These are phyloP conservation scores for Brassica cretica DNA, from an alignment of 345 rosid genomes.

Conservation along the genomic window DNA sequence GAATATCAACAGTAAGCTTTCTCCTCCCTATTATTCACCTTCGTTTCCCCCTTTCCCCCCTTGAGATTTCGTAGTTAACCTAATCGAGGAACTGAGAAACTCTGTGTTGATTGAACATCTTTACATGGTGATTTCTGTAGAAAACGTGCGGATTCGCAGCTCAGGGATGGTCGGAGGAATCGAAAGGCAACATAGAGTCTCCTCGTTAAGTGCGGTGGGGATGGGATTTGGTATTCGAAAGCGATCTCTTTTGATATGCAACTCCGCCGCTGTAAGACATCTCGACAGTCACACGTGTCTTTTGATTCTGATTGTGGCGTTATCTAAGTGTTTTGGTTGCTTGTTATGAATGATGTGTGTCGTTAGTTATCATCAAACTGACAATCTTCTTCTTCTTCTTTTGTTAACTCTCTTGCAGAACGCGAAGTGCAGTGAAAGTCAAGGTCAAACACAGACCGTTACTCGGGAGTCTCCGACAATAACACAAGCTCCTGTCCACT, in stretches of 20 bases:
- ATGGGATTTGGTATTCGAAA: conserved; percentile 26
- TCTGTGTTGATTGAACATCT: not conserved
- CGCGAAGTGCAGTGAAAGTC: conserved; percentile 52
- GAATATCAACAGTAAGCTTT: conserved; percentile 20
- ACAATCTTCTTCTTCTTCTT: conserved; percentile 9
- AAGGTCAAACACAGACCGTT: conserved; percentile 86
- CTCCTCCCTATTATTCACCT: not conserved
- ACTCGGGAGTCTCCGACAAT: conserved; percentile 75
- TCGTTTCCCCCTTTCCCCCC: not conserved
- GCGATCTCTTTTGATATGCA: conserved; percentile 40
- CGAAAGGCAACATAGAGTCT: conserved; percentile 15
- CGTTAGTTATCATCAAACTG: not conserved
- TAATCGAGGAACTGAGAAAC: not conserved
- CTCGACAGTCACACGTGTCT: not conserved
- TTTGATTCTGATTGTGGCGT: not conserved
- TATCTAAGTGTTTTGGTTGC: not conserved
- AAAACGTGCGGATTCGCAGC: conserved; percentile 15
- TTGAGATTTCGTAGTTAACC: not conserved
- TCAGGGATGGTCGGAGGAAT: conserved; percentile 22
- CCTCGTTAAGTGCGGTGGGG: conserved; percentile 24
- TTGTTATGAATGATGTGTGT: not conserved
- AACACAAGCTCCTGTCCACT: conserved; percentile 79
- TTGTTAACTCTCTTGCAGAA: conserved; percentile 45
- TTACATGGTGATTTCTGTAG: not conserved
- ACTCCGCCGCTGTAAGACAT: conserved; percentile 46